Evolutionary conservation across 1,284 basidiomycete genomes (phyloP).

Genomic region (Ganoderma sp.): DNA sequence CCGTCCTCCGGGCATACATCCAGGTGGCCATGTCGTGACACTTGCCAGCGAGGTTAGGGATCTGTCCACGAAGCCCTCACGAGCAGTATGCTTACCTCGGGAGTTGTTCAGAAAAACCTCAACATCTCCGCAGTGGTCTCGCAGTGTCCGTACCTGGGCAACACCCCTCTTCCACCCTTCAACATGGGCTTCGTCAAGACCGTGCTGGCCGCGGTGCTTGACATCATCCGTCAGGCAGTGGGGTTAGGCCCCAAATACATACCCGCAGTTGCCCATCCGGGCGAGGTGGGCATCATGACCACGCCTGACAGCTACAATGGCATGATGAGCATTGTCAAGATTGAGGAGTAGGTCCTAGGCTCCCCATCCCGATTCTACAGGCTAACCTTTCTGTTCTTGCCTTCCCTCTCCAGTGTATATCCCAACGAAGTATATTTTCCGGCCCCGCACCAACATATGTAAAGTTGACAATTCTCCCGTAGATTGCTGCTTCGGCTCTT

Average conservation of each 20-base stretch:
- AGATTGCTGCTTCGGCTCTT: slow-evolving; percentile 29
- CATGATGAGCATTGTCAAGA: slow-evolving; percentile 13
- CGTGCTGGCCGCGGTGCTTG: slow-evolving; percentile 35
- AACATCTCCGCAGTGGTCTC: slow-evolving; percentile 42
- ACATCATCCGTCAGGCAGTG: slow-evolving; percentile 41
- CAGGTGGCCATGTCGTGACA: slow-evolving; percentile 46
- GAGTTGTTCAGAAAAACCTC: slow-evolving; percentile 33
- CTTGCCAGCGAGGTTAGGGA: slow-evolving; percentile 42
- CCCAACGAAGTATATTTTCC: slow-evolving; percentile 22
- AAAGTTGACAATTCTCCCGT: background rate
- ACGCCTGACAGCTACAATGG: slow-evolving; percentile 18
- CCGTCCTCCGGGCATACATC: background rate
- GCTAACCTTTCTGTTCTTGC: background rate
- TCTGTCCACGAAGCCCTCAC: background rate
- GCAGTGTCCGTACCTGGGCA: slow-evolving; percentile 46
- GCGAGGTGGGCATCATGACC: slow-evolving; percentile 24
- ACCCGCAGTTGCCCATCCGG: slow-evolving; percentile 29
- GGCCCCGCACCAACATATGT: background rate
- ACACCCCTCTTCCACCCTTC: slow-evolving; percentile 15
- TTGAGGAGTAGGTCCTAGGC: slow-evolving; percentile 9
- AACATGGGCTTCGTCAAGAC: slow-evolving; percentile 35
- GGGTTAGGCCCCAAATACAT: slow-evolving; percentile 46
- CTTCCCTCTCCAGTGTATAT: slow-evolving; percentile 8
- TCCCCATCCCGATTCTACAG: too few species aligned
- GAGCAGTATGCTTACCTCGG: background rate